These are phyloP conservation scores for Blastocystis sp. DNA, from an alignment of 352 stramenopile species.

Conservation along the genomic window DNA sequence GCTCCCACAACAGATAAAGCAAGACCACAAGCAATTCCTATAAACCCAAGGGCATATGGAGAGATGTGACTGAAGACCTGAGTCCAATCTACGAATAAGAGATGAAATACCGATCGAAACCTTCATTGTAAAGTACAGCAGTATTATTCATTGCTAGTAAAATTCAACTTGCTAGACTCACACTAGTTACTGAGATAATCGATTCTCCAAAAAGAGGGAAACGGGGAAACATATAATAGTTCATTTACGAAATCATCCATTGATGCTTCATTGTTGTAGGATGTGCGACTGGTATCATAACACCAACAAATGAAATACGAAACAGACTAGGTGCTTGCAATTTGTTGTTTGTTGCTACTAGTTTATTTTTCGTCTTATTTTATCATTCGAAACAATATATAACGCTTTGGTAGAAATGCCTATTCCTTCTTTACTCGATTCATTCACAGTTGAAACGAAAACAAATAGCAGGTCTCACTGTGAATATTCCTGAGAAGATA, in stretches of 20 bases:
- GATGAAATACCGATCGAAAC: background rate
- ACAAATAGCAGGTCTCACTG: background rate
- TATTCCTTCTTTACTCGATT: background rate
- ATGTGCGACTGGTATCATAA: background rate
- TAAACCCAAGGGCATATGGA: constrained; percentile 77
- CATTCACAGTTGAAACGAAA: background rate
- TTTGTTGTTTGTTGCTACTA: no score
- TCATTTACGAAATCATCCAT: background rate
- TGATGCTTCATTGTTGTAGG: background rate
- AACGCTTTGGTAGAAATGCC: no score
- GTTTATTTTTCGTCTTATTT: no score
- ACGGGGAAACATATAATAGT: background rate
- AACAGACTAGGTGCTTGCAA: no score
- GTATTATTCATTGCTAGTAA: background rate
- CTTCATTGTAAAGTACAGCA: background rate
- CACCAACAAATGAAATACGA: no score
- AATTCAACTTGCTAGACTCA: background rate
- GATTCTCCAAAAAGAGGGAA: background rate
- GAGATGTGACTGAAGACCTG: constrained; percentile 80
- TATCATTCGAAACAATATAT: no score
- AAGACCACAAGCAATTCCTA: constrained; percentile 76
- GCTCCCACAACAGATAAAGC: constrained; percentile 78
- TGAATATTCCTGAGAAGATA: background rate
- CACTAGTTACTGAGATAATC: background rate
- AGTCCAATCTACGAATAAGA: constrained; percentile 71